Evolutionary conservation across 2,329 filamentous ascomycete genomes (phyloP), one percentile per base, ranked within the genome.

Genomic region (Daldinia sp.): DNA sequence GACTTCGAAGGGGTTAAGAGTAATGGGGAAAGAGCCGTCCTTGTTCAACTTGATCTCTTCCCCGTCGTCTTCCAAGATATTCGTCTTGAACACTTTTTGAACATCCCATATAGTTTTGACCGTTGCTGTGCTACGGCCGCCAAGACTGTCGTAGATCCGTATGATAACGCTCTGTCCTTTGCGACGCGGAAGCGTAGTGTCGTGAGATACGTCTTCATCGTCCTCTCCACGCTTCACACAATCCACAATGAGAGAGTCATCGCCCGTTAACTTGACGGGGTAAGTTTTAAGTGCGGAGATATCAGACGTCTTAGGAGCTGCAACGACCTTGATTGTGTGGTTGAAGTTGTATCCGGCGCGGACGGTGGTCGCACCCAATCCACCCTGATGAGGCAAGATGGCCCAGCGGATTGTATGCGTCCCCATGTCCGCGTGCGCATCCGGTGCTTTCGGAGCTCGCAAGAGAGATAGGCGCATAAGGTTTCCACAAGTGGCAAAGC

Each of bases 351-450:
- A 94, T 0, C 92, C 95, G 12, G 94, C 92, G 65, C 91, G 90
- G 50, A 98, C 88, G 0, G 94, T 97, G 18, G 86, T 85, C 41
- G 90, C 83, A 51, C 91, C 89, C 4, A 98, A 85, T 1, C 85
- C 80, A 2, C 94, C 94, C 26, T 86, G 79, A 79, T 98, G 95
- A 2, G 95, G 95, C 73, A 98, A 85, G 73, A 98, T 94, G 23
- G 93, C 94, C 87, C 95, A 98, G 69, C 92, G 90, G 74, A 98
- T 97, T 70, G 86, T 86, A 79, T 98, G 95, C 46, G 85, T 87
- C 60, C 93, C 95, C 94, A 98, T 98, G 78, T 98, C 95, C 44
- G 95, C 95, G 75, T 97, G 91, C 5, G 89, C 94, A 79, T 98
- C 95, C 0, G 95, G 95, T 0, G 95, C 94, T 79, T 98, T 98